phyloP scores from a whole-genome alignment of 2,329 filamentous ascomycete genomes.

The Trichophyton verrucosum region DNA sequence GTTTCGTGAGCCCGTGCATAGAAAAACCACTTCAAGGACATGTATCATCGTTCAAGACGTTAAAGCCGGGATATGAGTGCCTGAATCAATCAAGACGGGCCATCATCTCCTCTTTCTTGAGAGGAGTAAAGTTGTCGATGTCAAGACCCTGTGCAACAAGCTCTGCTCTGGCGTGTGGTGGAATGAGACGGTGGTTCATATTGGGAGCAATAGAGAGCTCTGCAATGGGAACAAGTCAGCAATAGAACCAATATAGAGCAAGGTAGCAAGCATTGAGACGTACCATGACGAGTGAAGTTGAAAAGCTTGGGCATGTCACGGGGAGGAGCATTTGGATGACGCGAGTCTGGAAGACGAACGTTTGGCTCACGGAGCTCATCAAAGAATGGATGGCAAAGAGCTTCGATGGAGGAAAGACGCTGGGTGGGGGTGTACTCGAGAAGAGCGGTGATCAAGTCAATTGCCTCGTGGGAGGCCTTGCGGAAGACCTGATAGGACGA shows the following conservation, averaged over 20 bases:
- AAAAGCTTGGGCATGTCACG: conserved; percentile 81
- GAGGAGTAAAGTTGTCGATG: conserved; percentile 82
- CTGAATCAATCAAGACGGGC: conserved; percentile 78
- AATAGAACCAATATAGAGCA: neutral
- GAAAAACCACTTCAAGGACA: conserved; percentile 24
- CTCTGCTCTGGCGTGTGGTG: conserved; percentile 62
- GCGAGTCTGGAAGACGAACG: conserved; percentile 85
- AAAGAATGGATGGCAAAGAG: conserved; percentile 98
- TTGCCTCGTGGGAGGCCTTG: conserved; percentile 83
- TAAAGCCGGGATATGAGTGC: conserved; percentile 12
- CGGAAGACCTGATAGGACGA: conserved; percentile 60
- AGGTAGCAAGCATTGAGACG: conserved; percentile 20
- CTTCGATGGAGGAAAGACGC: conserved; percentile 81
- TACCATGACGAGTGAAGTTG: conserved; percentile 89
- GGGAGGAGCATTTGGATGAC: conserved; percentile 66
- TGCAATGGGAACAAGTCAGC: conserved; percentile 26
- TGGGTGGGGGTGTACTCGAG: conserved; percentile 97
- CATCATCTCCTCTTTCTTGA: conserved; percentile 94
- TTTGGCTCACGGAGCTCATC: conserved; percentile 87
- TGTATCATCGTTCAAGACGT: conserved; percentile 25
- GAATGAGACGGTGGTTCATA: conserved; percentile 79
- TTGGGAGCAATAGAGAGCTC: conserved; percentile 91
- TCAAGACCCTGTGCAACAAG: conserved; percentile 71
- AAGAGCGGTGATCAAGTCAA: conserved; percentile 85
- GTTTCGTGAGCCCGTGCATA: conserved; percentile 18